A percentile compares a stretch with the other conserved stretches of the same genome.
These are phyloP conservation scores for Trichoderma erinaceum DNA, from an alignment of 495 filamentous ascomycete species.

Conservation along the genomic window DNA sequence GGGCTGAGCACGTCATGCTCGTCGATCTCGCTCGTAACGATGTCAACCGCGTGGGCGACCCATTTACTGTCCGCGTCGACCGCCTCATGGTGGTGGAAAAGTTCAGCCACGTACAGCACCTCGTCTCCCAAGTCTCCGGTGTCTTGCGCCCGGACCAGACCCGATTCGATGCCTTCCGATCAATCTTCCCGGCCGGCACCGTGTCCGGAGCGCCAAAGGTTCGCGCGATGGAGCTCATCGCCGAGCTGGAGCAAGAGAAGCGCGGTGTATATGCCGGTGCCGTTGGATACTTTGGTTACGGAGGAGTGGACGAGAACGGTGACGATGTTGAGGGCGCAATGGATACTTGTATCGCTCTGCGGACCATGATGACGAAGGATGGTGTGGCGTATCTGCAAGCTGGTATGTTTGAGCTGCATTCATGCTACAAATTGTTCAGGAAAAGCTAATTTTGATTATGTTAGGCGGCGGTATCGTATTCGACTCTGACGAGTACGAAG, in stretches of 20 bases:
- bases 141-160: constrained; percentile 75
- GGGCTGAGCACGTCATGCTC: constrained; percentile 97
- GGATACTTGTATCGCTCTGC: constrained; percentile 97
- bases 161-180: constrained; percentile 90
- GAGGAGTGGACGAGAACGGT: constrained; percentile 41
- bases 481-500: constrained; percentile 88
- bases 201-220: constrained; percentile 95
- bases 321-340: constrained; percentile 68
- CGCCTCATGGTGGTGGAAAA: constrained; percentile 91
- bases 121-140: constrained; percentile 91
- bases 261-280: constrained; percentile 95
- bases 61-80: constrained; percentile 79
- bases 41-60: constrained; percentile 92
- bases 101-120: constrained; percentile 94
- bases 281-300: constrained; percentile 85
- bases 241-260: constrained; percentile 88
- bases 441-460: neutral
- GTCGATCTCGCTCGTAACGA: constrained; percentile 98
- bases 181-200: constrained; percentile 93
- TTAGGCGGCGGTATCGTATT: constrained; percentile 93
- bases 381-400: constrained; percentile 89
- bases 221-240: constrained; percentile 92
- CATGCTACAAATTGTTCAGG: neutral
- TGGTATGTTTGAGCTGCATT: constrained; percentile 33
- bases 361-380: constrained; percentile 93